Conservation (phyloP, 306 rosid species). For the Crotalaria pallida region DNA sequence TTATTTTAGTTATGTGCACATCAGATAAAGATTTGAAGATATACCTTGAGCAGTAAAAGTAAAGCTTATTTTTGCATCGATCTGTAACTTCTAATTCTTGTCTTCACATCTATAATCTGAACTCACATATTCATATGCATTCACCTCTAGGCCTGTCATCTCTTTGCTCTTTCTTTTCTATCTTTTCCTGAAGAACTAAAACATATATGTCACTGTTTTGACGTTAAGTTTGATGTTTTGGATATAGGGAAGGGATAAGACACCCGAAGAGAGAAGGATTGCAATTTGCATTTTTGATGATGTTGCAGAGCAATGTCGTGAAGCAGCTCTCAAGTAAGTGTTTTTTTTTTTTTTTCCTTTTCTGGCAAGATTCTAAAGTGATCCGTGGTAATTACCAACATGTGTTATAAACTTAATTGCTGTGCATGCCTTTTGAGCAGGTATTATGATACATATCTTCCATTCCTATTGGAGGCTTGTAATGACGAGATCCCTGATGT, state of each 20-base stretch:
- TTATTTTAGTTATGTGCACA: not conserved
- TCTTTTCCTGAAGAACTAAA: not conserved
- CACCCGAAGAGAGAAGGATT: conserved; percentile 95
- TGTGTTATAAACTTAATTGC: not conserved
- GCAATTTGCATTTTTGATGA: conserved; percentile 99
- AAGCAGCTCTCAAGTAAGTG: conserved; percentile 82
- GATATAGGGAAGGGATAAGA: conserved; percentile 86
- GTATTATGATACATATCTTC: conserved; percentile 89
- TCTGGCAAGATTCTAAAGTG: not conserved
- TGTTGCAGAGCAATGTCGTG: conserved; percentile 96
- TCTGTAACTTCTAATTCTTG: not conserved
- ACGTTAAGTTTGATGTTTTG: not conserved
- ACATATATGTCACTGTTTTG: not conserved
- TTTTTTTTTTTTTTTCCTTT: too few relatives aligned
- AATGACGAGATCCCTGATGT: conserved; percentile 93
- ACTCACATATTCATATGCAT: not conserved
- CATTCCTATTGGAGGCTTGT: conserved; percentile 96
- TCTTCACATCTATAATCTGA: not conserved
- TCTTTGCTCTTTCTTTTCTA: too few relatives aligned
- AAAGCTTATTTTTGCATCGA: not conserved
- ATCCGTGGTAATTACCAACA: not conserved
- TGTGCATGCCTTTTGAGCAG: conserved; percentile 41
- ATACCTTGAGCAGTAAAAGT: not conserved
- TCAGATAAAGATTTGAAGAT: not conserved
- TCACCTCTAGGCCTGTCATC: not conserved